These are phyloP conservation scores for Inonotus hispidus DNA, from an alignment of 1,284 basidiomycete genomes.

Conservation along the genomic window DNA sequence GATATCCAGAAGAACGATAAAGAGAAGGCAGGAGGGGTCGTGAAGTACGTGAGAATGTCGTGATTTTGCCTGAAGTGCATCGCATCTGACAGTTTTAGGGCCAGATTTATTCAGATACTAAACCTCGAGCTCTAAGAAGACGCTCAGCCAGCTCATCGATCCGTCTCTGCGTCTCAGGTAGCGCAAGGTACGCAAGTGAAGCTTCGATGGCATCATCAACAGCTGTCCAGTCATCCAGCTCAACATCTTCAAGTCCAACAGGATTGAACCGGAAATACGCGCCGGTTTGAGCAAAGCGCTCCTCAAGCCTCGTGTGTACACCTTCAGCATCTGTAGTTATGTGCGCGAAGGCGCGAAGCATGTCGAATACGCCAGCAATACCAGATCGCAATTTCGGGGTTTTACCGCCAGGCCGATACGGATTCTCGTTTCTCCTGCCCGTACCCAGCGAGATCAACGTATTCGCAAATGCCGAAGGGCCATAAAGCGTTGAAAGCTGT, in stretches of 20 bases:
- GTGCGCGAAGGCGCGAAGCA: constrained; percentile 14
- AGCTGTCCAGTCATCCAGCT: constrained; percentile 14
- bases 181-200: constrained; percentile 9
- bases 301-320: constrained; percentile 14
- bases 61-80: not conserved
- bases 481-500: constrained; percentile 14
- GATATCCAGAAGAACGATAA: not conserved
- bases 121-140: constrained; percentile 4
- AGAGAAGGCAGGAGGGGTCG: not conserved
- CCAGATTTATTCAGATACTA: not conserved
- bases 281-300: constrained; percentile 11
- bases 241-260: constrained; percentile 12
- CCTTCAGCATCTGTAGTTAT: constrained; percentile 14
- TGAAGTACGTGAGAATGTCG: not conserved
- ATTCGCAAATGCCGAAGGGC: constrained; percentile 8
- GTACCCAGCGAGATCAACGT: constrained; percentile 15
- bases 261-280: constrained; percentile 18
- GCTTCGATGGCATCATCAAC: constrained; percentile 10
- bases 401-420: not conserved
- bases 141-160: constrained; percentile 9
- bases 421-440: constrained; percentile 9
- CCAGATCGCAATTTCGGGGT: constrained; percentile 1
- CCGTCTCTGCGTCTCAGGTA: constrained; percentile 11
- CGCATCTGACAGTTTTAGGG: not conserved
- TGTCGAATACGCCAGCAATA: constrained; percentile 10